Conservation (phyloP, 805 yeast species). For the Nakazawaea holstii region DNA sequence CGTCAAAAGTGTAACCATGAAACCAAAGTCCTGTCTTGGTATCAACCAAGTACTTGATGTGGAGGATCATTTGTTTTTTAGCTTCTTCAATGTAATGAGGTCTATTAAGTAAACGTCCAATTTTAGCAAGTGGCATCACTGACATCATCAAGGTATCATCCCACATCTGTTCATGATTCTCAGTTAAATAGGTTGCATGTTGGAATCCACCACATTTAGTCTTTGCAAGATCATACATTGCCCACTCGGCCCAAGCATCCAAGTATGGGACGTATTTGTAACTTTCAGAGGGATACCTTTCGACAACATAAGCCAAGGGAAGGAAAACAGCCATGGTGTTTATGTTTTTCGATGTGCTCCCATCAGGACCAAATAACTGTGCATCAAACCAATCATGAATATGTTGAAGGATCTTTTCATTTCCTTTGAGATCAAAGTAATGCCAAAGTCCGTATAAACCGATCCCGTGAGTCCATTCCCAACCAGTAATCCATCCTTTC, state of each 20-base stretch:
- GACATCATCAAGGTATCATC: constrained; percentile 31
- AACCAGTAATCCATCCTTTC: constrained; percentile 31
- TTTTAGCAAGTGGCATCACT: constrained; percentile 30
- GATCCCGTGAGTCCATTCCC: constrained; percentile 36
- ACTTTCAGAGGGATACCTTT: constrained; percentile 14
- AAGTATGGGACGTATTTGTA: constrained; percentile 22
- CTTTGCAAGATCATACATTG: constrained; percentile 22
- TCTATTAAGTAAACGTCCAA: constrained; percentile 23
- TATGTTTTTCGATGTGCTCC: constrained; percentile 28
- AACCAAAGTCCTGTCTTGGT: constrained; percentile 27
- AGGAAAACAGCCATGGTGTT: constrained; percentile 31
- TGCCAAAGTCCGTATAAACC: constrained; percentile 34
- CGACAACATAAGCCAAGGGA: constrained; percentile 26
- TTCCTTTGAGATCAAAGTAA: constrained; percentile 24
- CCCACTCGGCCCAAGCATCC: constrained; percentile 32
- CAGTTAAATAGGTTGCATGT: constrained; percentile 27
- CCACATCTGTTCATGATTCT: constrained; percentile 26
- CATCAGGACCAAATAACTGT: constrained; percentile 23
- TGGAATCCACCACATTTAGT: constrained; percentile 31
- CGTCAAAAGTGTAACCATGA: constrained; percentile 29
- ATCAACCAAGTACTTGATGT: constrained; percentile 26
- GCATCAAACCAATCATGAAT: constrained; percentile 25
- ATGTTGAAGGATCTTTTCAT: constrained; percentile 18
- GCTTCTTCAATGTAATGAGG: constrained; percentile 29
- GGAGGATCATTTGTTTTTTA: constrained; percentile 28